Conservation (phyloP, 257 asterid species). For the Lithospermum erythrorhizon region DNA sequence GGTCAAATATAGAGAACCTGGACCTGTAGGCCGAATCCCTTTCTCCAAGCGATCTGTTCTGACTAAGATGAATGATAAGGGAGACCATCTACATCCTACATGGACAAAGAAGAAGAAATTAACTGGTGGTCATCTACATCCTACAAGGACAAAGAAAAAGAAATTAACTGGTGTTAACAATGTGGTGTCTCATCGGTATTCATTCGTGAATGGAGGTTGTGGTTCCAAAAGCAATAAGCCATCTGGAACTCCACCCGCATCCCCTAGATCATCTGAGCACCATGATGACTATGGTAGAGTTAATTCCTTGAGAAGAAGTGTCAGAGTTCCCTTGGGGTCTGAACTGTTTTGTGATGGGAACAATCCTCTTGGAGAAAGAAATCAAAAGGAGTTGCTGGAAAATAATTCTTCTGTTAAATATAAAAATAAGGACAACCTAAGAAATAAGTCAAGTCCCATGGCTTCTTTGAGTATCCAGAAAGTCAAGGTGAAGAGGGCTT, state of each 20-base stretch:
- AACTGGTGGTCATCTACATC: constrained; percentile 22
- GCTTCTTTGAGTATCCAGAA: constrained; percentile 22
- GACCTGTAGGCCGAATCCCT: constrained; percentile 50
- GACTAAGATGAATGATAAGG: constrained; percentile 32
- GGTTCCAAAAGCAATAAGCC: constrained; percentile 16
- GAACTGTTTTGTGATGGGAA: constrained; percentile 17
- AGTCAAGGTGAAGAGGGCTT: constrained; percentile 15
- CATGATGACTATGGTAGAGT: constrained; percentile 23
- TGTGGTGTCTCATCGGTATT: constrained; percentile 16
- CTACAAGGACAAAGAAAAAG: constrained; percentile 14
- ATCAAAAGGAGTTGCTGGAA: constrained; percentile 24
- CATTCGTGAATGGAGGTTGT: constrained; percentile 20
- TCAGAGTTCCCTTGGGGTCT: constrained; percentile 22
- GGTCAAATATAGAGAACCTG: constrained; percentile 29
- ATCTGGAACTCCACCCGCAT: constrained; percentile 20
- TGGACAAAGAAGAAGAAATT: constrained; percentile 16
- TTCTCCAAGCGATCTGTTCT: constrained; percentile 61
- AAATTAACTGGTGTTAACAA: constrained; percentile 16
- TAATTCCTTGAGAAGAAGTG: constrained; percentile 28
- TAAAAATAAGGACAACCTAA: constrained; percentile 13
- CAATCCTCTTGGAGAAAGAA: constrained; percentile 18
- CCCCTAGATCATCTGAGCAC: constrained; percentile 20
- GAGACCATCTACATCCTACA: constrained; percentile 24
- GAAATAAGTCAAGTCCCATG: constrained; percentile 17
- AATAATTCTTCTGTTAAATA: constrained; percentile 16